phyloP scores from a whole-genome alignment of 1,284 basidiomycete genomes.

The Bondarzewia mesenterica region DNA sequence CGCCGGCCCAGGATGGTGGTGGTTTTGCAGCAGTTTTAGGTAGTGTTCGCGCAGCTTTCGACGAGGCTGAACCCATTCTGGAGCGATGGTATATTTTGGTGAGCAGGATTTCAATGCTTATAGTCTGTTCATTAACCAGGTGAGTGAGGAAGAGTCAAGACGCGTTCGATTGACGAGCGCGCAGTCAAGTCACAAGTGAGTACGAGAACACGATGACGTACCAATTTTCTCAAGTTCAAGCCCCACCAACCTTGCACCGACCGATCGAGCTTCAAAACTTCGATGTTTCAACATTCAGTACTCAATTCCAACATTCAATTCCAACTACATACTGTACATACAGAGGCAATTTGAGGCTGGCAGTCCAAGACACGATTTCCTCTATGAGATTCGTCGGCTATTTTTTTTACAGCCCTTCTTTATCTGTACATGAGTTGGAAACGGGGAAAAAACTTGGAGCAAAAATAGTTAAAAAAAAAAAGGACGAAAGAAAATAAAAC shows the following conservation, averaged over 20 bases:
- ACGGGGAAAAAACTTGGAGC: conserved; percentile 22
- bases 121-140: no score
- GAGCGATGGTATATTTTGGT: neutral
- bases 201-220: no score
- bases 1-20: conserved; percentile 45
- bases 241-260: no score
- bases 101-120: no score
- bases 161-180: no score
- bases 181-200: no score
- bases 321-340: neutral
- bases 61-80: conserved; percentile 61
- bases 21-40: conserved; percentile 36
- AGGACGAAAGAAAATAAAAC: conserved; percentile 22
- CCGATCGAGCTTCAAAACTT: neutral
- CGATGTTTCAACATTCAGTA: no score
- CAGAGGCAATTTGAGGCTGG: no score
- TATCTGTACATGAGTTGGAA: conserved; percentile 25
- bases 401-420: conserved; percentile 30
- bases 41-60: conserved; percentile 60
- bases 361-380: conserved; percentile 9
- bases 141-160: no score
- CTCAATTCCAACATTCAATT: no score
- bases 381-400: conserved; percentile 29
- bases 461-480: conserved; percentile 13
- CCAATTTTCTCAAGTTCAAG: no score